phyloP scores from a whole-genome alignment of 805 yeast genomes.

The Kurtzmaniella cleridarum region DNA sequence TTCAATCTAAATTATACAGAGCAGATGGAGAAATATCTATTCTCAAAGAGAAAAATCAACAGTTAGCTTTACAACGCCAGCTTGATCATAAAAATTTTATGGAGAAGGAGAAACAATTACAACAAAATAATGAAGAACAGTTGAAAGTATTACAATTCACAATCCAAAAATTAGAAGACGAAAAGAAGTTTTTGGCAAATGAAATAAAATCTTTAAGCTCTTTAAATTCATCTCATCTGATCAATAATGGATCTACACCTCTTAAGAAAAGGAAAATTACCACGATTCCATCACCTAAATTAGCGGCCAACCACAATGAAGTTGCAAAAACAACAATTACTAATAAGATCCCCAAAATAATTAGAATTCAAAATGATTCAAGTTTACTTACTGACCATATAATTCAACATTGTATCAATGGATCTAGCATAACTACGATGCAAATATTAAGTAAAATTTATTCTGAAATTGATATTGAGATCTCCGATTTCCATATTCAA shows the following conservation, averaged over 20 bases:
- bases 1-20: constrained; percentile 31
- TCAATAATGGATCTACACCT: background rate
- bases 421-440: constrained; percentile 27
- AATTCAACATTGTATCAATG: constrained; percentile 32
- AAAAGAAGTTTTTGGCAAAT: constrained; percentile 35
- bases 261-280: background rate
- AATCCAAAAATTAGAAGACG: constrained; percentile 37
- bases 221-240: background rate
- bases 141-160: constrained; percentile 22
- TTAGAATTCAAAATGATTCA: constrained; percentile 28
- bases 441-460: constrained; percentile 27
- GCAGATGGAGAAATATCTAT: constrained; percentile 82
- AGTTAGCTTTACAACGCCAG: constrained; percentile 36
- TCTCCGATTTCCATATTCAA: constrained; percentile 16
- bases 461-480: constrained; percentile 15
- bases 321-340: background rate
- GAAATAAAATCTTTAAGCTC: constrained; percentile 22
- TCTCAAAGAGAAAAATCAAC: constrained; percentile 57
- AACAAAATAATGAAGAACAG: constrained; percentile 24
- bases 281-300: constrained; percentile 1
- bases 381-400: constrained; percentile 28
- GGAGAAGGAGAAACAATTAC: constrained; percentile 11
- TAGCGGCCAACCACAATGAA: background rate
- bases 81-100: constrained; percentile 28
- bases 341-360: constrained; percentile 10